Base-by-base conservation (phyloP, 179 eudicot genomes). In the Camellia oleifera region DNA sequence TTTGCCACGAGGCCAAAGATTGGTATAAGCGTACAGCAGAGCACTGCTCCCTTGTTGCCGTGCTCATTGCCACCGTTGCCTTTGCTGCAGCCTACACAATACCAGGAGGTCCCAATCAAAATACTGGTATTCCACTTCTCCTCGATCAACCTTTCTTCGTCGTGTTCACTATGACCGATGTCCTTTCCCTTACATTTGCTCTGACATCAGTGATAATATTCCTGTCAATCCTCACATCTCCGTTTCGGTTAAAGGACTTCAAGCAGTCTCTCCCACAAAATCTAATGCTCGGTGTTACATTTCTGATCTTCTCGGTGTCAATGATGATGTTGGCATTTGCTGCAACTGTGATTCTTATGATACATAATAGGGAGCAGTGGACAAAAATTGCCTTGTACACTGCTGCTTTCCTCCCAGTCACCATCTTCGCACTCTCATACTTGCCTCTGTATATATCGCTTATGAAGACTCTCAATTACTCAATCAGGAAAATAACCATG, bases 241-340 rank as follows among this genome's bases (percentile, higher is more conserved):
- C 83, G 0, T 77, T 76, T 44, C 80, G 72, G 12, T 63, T 77
- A 40, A 32, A n/a, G 20, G 83, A 81, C 56, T 81, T 81, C 64
- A 77, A 77, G 45, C 7, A 62, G 17, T 70, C 80, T 32, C 83
- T 81, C 63, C 64, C 71, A 7, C 80, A 44, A 20, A 81, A 63
- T 18, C 44, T 81, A 15, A 70, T 69, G 76, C 20, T 72, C 8
- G 83, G 83, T 4, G 4, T 77, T 4, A 50, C 73, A 6, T 70
- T 71, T 64, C 54, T 81, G 1, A 62, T 77, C 23, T 7, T 77
- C 13, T 81, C 83, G 1, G 80, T 77, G 20, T 63, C 72, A 3
- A 81, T 81, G 83, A 76, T 81, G 80, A 81, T 77, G 83, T 7
- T 77, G 64, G 76, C 80, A 0, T 81, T 81, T 63, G 80, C 83